Base-by-base conservation (phyloP, 108 stramenopile genomes). In the Nitzschia inconspicua region DNA sequence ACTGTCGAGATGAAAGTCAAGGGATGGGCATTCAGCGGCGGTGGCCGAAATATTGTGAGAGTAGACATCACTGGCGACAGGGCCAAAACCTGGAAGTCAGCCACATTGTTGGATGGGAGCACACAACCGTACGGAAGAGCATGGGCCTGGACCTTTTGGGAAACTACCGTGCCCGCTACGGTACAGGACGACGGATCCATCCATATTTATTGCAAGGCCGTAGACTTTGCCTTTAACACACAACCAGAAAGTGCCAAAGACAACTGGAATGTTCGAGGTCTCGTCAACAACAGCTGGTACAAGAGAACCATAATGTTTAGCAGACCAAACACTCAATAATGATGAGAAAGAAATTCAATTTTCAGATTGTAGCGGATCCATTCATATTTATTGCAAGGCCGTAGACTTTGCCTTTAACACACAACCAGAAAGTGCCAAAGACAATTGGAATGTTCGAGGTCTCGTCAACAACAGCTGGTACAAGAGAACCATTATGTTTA, bases 101-200 rank as follows among this genome's bases (percentile, higher is more conserved):
- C 87, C 30, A 64, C 60, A 7, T 57, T 93, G n/a, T 67, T 60
- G 19, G 76, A 93, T 41, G 91, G 91, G 8, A 66, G 39, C 27
- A 49, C 78, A 6, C 91, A 93, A 64, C 77, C 72, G 16, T 74
- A 63, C 35, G 84, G 85, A 28, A 65, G 81, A 24, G 84, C 87
- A 5, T 93, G 91, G 91, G 91, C 91, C 4, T 93, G 91, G 91
- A 79, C 76, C 18, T 89, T 93, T 76, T 89, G 91, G 91, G 84
- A 86, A 65, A 73, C 77, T 13, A 64, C 61, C 9, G 73, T 89
- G 39, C 85, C 82, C 11, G 87, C 85, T 2, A 57, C 57, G 16
- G 85, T 93, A 13, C 52, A 67, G 14, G 72, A 82, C 40, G 86
- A 88, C 70, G 28, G 51, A 34, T 67, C 74, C 4, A 73, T 86